Evolutionary conservation across 1,139 yeast genomes (phyloP).

Genomic region (Saccharomyces hybrid): DNA sequence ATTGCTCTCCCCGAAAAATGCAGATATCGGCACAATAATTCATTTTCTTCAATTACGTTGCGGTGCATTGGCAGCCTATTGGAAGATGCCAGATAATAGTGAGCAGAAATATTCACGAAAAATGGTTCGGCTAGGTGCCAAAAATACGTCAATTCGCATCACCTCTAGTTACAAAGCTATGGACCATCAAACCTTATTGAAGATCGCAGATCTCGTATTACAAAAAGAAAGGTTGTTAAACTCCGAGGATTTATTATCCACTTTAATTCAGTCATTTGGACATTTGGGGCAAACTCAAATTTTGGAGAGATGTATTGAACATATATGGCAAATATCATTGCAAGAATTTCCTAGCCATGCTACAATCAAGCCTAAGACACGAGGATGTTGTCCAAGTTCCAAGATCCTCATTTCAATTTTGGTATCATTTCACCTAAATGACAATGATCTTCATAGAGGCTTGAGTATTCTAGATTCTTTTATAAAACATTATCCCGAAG

Average conservation of each 20-base stretch:
- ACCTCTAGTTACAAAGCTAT: not conserved
- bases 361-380: not conserved
- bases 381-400: slow-evolving; percentile 12
- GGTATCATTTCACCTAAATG: slow-evolving; percentile 15
- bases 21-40: slow-evolving; percentile 15
- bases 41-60: slow-evolving; percentile 9
- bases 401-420: slow-evolving; percentile 19
- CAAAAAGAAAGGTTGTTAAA: slow-evolving; percentile 5
- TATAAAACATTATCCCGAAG: slow-evolving; percentile 15
- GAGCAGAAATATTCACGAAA: not conserved
- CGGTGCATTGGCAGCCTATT: slow-evolving; percentile 1
- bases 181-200: slow-evolving; percentile 5
- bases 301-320: slow-evolving; percentile 14
- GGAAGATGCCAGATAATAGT: not conserved
- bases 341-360: not conserved
- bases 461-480: slow-evolving; percentile 17
- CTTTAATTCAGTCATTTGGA: slow-evolving; percentile 23
- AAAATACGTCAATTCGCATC: not conserved
- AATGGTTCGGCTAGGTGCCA: too few relatives aligned
- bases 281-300: slow-evolving; percentile 14
- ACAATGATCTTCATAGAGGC: slow-evolving; percentile 13
- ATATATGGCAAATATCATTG: slow-evolving; percentile 16
- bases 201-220: slow-evolving; percentile 10
- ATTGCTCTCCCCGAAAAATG: not conserved
- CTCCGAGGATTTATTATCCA: slow-evolving; percentile 12